Percentiles rank a stretch among this genome's conserved stretches.
Conservation (phyloP, 2,329 filamentous ascomycete genomes). For the Phaeosphaeria sp. region DNA sequence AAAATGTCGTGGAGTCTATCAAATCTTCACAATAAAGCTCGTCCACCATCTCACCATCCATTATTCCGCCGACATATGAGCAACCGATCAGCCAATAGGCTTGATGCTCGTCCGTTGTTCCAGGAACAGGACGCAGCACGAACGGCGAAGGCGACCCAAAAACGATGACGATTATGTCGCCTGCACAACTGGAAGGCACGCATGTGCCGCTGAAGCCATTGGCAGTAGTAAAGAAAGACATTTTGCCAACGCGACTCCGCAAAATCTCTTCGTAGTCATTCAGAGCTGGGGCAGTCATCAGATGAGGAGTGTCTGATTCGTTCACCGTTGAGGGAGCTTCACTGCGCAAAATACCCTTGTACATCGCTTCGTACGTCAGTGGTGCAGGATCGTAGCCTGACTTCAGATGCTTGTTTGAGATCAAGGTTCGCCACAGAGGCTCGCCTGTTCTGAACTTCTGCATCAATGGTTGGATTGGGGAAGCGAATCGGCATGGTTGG, state of each 20-base stretch:
- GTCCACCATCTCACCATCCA: constrained; percentile 4
- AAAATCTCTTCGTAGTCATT: neutral
- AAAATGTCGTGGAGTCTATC: constrained; percentile 4
- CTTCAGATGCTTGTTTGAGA: constrained; percentile 3
- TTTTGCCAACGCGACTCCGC: neutral
- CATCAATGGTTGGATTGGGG: neutral
- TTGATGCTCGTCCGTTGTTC: neutral
- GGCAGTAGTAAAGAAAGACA: constrained; percentile 1
- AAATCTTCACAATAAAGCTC: constrained; percentile 6
- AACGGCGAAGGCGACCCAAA: constrained; percentile 5
- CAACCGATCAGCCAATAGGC: neutral
- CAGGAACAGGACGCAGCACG: neutral
- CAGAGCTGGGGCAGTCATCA: neutral
- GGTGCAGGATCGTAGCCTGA: constrained; percentile 2
- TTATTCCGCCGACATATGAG: constrained; percentile 2
- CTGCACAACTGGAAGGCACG: neutral
- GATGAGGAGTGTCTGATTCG: neutral
- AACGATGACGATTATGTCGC: constrained; percentile 3
- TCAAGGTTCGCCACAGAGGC: constrained; percentile 3
- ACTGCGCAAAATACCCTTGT: neutral
- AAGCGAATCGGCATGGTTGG: neutral
- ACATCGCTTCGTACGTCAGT: neutral
- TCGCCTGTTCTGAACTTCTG: constrained; percentile 2
- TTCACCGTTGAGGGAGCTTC: neutral
- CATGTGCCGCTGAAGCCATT: constrained; percentile 2